Base-by-base conservation (phyloP, 495 filamentous ascomycete genomes). In the Penicillium chermesinum region DNA sequence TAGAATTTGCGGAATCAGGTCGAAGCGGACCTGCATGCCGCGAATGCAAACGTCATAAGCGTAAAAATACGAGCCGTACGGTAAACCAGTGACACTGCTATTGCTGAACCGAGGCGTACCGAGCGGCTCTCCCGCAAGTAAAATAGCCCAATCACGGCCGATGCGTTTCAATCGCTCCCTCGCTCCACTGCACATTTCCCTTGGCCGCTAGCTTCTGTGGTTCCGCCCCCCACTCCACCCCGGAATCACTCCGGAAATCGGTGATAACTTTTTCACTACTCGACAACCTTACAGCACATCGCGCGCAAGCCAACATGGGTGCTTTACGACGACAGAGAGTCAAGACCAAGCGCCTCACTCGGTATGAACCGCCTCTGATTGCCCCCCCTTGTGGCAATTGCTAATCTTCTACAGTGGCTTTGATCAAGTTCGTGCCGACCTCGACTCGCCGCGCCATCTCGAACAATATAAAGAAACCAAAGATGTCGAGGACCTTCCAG, bases 351-450 rank as follows among this genome's bases (percentile, higher is more conserved):
- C 76, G 79, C 49, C 65, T 67, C 48, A 80, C 77, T 15, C 78
- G 80, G 80, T 83, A n/a, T n/a, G n/a, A n/a, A n/a, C n/a, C n/a
- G n/a, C n/a, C n/a, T n/a, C n/a, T n/a, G n/a, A n/a, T n/a, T n/a
- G n/a, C n/a, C n/a, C n/a, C n/a, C n/a, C n/a, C n/a, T n/a, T n/a
- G n/a, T n/a, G n/a, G n/a, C n/a, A 18, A 38, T 22, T 19, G 36
- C 13, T 13, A 41, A 36, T 37, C 21, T 19, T 10, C n/a, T 42
- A 41, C 55, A 90, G 88, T 64, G 90, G 88, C 67, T 76, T 95
- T 55, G 91, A 98, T 63, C 93, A 96, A 67, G 78, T 96, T 63
- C 77, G 87, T 54, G 79, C 81, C 38, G 93, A 98, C 65, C 69
- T 95, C 41, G 71, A 66, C 44, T 84, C 81, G 12, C 76, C 85